Evolutionary conservation across 768 basidiomycete genomes (phyloP).

Genomic region (Russula olivacea): DNA sequence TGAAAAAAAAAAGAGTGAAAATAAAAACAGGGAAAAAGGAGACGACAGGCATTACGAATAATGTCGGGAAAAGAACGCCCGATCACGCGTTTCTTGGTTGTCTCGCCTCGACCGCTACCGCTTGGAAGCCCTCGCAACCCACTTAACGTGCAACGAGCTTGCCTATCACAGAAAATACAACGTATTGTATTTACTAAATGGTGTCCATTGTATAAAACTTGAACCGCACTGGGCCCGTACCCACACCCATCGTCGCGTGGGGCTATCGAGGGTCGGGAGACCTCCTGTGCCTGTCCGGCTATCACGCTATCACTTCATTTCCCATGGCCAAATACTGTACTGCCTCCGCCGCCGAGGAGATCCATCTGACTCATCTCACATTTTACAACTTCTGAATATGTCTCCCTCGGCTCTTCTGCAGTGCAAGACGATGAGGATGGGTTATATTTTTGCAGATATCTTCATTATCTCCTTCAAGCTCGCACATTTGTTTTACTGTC

Average conservation of each 20-base stretch:
- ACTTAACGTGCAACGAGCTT: not conserved
- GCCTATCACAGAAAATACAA: not conserved
- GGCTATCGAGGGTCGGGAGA: not conserved
- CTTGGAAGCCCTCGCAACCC: not conserved
- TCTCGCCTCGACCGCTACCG: not conserved
- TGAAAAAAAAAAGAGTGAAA: not conserved
- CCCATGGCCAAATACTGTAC: not conserved
- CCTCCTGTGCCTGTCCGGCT: slow-evolving; percentile 6
- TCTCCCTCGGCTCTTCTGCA: slow-evolving; percentile 2
- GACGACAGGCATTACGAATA: slow-evolving; percentile 1
- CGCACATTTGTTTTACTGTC: too few relatives aligned
- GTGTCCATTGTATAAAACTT: not conserved
- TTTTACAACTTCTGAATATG: not conserved
- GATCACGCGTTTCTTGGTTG: slow-evolving; percentile 12
- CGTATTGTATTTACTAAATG: not conserved
- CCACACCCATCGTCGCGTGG: not conserved
- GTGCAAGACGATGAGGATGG: not conserved
- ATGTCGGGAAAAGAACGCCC: slow-evolving; percentile 19
- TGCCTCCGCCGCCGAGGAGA: slow-evolving; percentile 19
- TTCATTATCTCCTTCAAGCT: not conserved
- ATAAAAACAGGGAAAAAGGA: not conserved
- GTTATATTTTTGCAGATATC: not conserved
- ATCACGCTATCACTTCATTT: slow-evolving; percentile 14
- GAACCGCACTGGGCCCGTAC: not conserved
- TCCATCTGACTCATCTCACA: slow-evolving; percentile 21